Conservation (phyloP, 1,284 basidiomycete species). For the Ustilago trichophora region DNA sequence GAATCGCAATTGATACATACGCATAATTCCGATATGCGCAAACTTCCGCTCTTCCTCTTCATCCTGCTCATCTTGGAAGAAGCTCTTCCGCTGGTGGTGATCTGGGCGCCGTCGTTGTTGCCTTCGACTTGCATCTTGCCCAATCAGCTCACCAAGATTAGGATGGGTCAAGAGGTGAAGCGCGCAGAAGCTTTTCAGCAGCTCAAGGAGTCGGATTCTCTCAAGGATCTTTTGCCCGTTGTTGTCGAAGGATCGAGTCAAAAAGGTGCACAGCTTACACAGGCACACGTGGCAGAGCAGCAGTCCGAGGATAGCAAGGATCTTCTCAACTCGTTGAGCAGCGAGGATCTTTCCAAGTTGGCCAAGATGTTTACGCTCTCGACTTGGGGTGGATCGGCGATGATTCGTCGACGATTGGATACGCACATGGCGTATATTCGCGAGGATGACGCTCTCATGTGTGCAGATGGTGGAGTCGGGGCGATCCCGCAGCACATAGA, state of each 20-base stretch:
- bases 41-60: slow-evolving; percentile 81
- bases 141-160: slow-evolving; percentile 72
- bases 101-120: slow-evolving; percentile 83
- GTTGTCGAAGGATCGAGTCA: too few relatives aligned
- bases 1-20: slow-evolving; percentile 54
- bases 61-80: slow-evolving; percentile 82
- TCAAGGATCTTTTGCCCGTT: slow-evolving; percentile 34
- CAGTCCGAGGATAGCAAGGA: too few relatives aligned
- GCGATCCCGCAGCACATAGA: slow-evolving; percentile 33
- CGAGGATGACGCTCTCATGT: slow-evolving; percentile 50
- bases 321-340: slow-evolving; percentile 16
- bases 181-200: slow-evolving; percentile 34
- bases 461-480: slow-evolving; percentile 4
- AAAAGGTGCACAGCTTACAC: too few relatives aligned
- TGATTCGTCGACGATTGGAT: slow-evolving; percentile 42
- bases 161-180: slow-evolving; percentile 54
- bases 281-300: not conserved
- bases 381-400: slow-evolving; percentile 45
- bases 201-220: slow-evolving; percentile 15
- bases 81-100: slow-evolving; percentile 81
- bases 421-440: slow-evolving; percentile 50
- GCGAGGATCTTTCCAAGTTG: slow-evolving; percentile 24
- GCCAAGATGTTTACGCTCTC: slow-evolving; percentile 50
- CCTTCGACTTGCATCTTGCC: slow-evolving; percentile 88
- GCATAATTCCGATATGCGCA: slow-evolving; percentile 67